Percentiles rank a stretch among this genome's conserved stretches.
Evolutionary conservation across 2,329 filamentous ascomycete genomes (phyloP).

Genomic region (Clonostachys rhizophaga): DNA sequence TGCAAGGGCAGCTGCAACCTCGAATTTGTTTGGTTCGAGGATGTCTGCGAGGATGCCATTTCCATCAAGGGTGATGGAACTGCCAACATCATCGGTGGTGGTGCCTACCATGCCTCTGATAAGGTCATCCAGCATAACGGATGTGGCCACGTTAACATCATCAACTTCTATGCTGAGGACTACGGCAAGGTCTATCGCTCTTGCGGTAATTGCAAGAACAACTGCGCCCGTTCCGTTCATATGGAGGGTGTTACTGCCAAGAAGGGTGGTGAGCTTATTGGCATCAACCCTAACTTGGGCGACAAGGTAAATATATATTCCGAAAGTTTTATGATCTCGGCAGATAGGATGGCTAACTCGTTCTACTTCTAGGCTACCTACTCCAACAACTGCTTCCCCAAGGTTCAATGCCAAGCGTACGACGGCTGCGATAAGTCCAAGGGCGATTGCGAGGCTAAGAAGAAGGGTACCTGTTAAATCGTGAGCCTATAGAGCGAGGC

Average conservation of each 20-base stretch:
- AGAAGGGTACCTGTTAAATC: conserved; percentile 18
- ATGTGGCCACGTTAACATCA: conserved; percentile 17
- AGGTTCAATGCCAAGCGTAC: conserved; percentile 19
- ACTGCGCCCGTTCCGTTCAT: conserved; percentile 15
- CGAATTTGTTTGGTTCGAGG: conserved; percentile 30
- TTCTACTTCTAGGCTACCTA: conserved; percentile 13
- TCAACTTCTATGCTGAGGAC: conserved; percentile 29
- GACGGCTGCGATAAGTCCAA: conserved; percentile 19
- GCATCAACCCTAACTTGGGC: conserved; percentile 27
- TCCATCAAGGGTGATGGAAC: background rate
- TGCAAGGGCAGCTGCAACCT: conserved; percentile 38
- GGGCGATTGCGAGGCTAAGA: conserved; percentile 17
- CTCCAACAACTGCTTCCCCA: conserved; percentile 18
- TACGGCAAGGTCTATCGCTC: conserved; percentile 42
- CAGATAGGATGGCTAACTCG: conserved; percentile 2
- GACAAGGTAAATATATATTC: conserved; percentile 11
- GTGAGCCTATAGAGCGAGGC: too few relatives aligned
- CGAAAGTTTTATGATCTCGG: accelerated
- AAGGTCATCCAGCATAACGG: conserved; percentile 28
- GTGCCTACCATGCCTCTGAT: conserved; percentile 21
- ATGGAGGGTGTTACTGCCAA: conserved; percentile 19
- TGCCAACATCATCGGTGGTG: conserved; percentile 17
- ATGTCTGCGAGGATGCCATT: conserved; percentile 25
- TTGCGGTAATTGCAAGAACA: conserved; percentile 34
- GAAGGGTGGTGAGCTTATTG: conserved; percentile 27